A percentile compares a stretch with the other conserved stretches of the same genome.
Conservation (phyloP, 306 rosid species). For the Begonia masoniana region DNA sequence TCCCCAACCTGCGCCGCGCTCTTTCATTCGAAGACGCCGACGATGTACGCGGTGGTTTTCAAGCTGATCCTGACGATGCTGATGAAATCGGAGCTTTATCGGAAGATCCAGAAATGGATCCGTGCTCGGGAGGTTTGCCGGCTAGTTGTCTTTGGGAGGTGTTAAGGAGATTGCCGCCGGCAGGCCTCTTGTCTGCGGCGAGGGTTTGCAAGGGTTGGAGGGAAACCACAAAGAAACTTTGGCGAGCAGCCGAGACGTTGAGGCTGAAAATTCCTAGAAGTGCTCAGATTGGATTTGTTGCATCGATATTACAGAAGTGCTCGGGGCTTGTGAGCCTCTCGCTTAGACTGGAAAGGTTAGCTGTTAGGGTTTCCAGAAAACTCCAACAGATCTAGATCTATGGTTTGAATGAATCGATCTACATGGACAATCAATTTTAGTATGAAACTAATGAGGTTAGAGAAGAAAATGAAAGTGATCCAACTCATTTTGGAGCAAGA, state of each 20-base stretch:
- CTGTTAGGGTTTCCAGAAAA: constrained; percentile 11
- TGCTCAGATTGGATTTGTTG: constrained; percentile 67
- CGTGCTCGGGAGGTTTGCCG: constrained; percentile 44
- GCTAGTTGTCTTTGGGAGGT: constrained; percentile 58
- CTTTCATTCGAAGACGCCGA: constrained; percentile 62
- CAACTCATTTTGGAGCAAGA: too few species aligned
- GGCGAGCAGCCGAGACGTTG: constrained; percentile 81
- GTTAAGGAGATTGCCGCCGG: constrained; percentile 66
- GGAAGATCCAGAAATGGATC: constrained; percentile 17
- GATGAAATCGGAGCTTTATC: constrained; percentile 10
- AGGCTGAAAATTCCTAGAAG: constrained; percentile 57
- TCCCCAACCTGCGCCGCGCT: constrained; percentile 56
- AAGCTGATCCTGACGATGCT: constrained; percentile 13
- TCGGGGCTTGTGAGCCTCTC: constrained; percentile 66
- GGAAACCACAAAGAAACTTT: constrained; percentile 47
- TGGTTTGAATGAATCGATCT: not conserved
- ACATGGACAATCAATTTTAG: too few species aligned
- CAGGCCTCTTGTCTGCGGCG: constrained; percentile 61
- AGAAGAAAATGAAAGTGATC: too few species aligned
- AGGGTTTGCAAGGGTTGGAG: constrained; percentile 83
- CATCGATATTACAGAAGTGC: constrained; percentile 76
- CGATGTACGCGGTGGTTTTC: constrained; percentile 18
- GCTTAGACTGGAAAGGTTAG: constrained; percentile 77
- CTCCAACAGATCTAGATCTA: constrained; percentile 22
- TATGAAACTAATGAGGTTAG: too few species aligned